Base-by-base conservation (phyloP, 2,329 filamentous ascomycete species). In the Rugonectria rugulosa region DNA sequence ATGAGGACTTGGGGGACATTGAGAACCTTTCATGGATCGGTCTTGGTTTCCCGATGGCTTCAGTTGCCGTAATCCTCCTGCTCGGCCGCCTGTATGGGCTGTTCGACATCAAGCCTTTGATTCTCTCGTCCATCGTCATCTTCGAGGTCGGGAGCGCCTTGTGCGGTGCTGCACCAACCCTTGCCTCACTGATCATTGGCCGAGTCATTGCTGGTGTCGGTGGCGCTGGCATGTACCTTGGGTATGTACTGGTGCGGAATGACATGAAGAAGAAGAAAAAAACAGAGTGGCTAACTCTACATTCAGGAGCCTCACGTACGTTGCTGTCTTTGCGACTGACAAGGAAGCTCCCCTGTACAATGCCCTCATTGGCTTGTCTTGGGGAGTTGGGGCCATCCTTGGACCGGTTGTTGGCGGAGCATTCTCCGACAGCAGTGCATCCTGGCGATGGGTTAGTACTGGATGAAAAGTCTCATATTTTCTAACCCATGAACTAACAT, bases 331-430 rank as follows among this genome's bases (percentile, higher is more conserved):
- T 10, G 21, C 56, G 1, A 32, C 41, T 20, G 1, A 29, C 24
- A 4, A 20, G 2, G 59, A 67, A 32, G 34, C 52, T 3, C 56
- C 65, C 0, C 9, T 57, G 8, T 67, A 66, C 15, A 47, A 61
- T 20, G 57, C 56, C 10, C 24, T 56, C 8, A 61, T 46, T 7
- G 67, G 66, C 1, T 51, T 70, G 1, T 31, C 62, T 1, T 79
- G 75, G 75, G 77, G 76, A 20, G 31, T 76, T 2, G 77, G 77
- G 11, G 73, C 70, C 8, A 73, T 77, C 6, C 64, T 79, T 6
- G 77, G 77, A 0, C 77, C 76, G 1, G 70, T 79, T 12, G 65
- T 80, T 26, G 77, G 78, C 7, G 78, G 78, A n/a, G 75, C 70
- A 0, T 79, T 81, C 48, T 68, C 72, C 2, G 74, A 75, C 21